Base-by-base conservation (phyloP, 2,329 filamentous ascomycete species). In the Claviceps digitariae region DNA sequence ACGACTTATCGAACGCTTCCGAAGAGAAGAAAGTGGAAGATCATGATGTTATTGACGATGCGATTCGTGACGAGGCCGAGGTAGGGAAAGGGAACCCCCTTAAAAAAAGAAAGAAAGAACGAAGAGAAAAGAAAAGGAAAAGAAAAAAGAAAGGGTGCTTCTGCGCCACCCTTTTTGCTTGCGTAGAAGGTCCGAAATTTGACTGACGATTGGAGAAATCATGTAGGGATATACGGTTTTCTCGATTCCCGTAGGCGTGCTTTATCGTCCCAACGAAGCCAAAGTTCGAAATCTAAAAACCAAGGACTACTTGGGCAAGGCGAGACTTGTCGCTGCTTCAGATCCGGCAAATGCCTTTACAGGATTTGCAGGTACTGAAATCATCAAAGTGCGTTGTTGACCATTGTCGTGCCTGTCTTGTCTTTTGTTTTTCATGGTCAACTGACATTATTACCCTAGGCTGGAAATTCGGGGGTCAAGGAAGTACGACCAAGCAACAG, bases 231-330 rank as follows among this genome's bases (percentile, higher is more conserved):
- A 98, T 66, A 97, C 93, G 0, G 93, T 98, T 44, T 98, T 98
- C 72, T 97, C 90, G 0, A 97, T 97, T 52, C 93, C 93, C 0
- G 90, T 97, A 13, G 93, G 93, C 25, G 87, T 96, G 34, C 81
- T 98, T 17, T 98, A 97, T 70, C 79, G 93, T 55, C 93, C 93
- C 23, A 97, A 96, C 66, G 90, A 95, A 63, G 90, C 93, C 58
- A 98, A 98, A 70, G 93, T 98, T 60, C 94, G 94, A 71, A 98
- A 98, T 64, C 75, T 98, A 63, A 95, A 96, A 74, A 88, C 90
- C 23, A 97, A 97, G 67, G 90, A 98, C 66, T 98, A 98, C 63
- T 82, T 98, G 3, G 93, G 93, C 56, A 96, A 96, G 69, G 90
- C 93, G n/a, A 82, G 89, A 56, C 75, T 98, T 36, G 87, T 98